phyloP scores from a whole-genome alignment of 148 eudicot species.

The Rhododendron mucronatum region DNA sequence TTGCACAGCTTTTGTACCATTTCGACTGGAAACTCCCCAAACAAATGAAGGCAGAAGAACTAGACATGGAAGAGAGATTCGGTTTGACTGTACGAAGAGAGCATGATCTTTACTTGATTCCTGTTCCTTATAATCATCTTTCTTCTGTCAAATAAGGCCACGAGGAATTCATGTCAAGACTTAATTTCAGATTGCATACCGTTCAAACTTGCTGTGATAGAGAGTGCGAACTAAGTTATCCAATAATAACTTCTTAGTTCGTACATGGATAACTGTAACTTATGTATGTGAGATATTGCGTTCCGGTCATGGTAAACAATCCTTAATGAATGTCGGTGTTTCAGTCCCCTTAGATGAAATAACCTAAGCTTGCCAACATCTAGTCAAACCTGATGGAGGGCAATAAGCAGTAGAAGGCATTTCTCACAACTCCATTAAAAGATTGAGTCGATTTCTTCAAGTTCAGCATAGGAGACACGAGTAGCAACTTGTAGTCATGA shows the following conservation, averaged over 20 bases:
- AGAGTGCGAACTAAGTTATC: background rate
- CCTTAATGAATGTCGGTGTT: background rate
- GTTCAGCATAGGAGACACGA: background rate
- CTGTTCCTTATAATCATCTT: background rate
- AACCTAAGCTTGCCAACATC: background rate
- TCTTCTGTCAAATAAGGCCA: background rate
- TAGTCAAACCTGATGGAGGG: background rate
- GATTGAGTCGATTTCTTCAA: background rate
- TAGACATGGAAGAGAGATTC: background rate
- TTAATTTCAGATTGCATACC: background rate
- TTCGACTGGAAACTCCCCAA: conserved; percentile 27
- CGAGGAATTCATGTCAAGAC: background rate
- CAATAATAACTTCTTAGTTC: too few relatives aligned
- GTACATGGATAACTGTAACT: too few relatives aligned
- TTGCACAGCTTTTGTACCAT: conserved; percentile 24
- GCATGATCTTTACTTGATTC: background rate
- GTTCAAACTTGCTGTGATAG: background rate
- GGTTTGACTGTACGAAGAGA: background rate
- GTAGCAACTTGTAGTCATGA: background rate
- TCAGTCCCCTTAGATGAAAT: background rate
- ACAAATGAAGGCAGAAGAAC: background rate
- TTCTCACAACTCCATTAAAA: background rate
- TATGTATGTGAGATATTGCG: background rate
- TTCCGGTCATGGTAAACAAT: background rate
- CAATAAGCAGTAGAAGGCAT: background rate